phyloP scores from a whole-genome alignment of 495 filamentous ascomycete species.

The Neurospora intermedia region DNA sequence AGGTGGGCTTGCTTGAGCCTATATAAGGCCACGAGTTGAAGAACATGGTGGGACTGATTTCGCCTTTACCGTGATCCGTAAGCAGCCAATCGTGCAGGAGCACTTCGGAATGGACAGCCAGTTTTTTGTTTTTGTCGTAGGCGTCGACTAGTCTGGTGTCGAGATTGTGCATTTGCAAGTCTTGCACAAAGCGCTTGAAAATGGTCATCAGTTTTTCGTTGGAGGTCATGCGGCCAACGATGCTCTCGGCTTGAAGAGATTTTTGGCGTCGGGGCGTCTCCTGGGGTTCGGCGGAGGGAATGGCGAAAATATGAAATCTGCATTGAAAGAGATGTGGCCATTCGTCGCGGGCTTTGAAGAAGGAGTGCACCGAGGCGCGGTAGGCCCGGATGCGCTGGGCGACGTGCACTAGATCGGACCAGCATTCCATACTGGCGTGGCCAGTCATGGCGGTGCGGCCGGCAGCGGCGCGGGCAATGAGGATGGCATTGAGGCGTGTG shows the following conservation, averaged over 20 bases:
- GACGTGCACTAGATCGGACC: constrained; percentile 3
- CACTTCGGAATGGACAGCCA: constrained; percentile 12
- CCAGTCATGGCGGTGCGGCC: neutral
- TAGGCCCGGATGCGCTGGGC: constrained; percentile 5
- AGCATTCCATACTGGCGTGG: neutral
- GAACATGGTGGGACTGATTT: constrained; percentile 2
- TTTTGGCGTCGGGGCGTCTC: neutral
- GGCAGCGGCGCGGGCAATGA: neutral
- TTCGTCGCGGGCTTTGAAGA: neutral
- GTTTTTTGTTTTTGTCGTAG: neutral
- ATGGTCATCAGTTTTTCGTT: neutral
- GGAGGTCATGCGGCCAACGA: constrained; percentile 2
- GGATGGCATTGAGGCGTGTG: neutral
- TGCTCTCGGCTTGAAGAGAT: neutral
- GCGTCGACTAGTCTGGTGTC: neutral
- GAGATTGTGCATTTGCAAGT: neutral
- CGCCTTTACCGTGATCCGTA: neutral
- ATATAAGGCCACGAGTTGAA: constrained; percentile 18
- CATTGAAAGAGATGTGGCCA: constrained; percentile 6
- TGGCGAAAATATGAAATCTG: neutral
- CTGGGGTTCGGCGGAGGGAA: neutral
- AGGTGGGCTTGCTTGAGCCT: constrained; percentile 20
- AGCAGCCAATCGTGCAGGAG: constrained; percentile 1
- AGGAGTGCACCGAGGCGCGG: constrained; percentile 1
- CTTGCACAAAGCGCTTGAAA: neutral